A percentile compares a stretch with the other conserved stretches of the same genome.
phyloP scores from a whole-genome alignment of 257 asterid species.

The Solanum sejunctum region DNA sequence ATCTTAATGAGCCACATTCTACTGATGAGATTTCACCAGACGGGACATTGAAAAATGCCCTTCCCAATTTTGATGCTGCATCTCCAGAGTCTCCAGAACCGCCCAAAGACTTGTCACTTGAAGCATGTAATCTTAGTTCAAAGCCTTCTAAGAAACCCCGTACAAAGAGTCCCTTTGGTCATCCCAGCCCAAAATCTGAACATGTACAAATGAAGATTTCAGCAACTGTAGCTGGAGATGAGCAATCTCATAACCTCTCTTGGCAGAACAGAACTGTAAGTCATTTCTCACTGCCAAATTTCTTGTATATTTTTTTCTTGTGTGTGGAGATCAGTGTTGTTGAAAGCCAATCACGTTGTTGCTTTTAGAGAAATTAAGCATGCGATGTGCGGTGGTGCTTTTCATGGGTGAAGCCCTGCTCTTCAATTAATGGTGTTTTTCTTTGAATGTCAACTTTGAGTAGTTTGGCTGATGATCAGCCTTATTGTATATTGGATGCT shows the following conservation, averaged over 20 bases:
- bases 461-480: neutral
- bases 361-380: neutral
- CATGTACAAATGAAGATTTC: conserved; percentile 5
- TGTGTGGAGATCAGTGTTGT: neutral
- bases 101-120: conserved; percentile 15
- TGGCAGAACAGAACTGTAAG: conserved; percentile 47
- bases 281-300: conserved; percentile 3
- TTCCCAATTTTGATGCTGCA: conserved; percentile 5
- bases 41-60: conserved; percentile 3
- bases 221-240: conserved; percentile 16
- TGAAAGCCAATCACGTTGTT: neutral
- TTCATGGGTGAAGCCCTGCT: neutral
- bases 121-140: conserved; percentile 2
- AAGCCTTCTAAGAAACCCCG: conserved; percentile 5
- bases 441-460: neutral
- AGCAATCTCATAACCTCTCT: conserved; percentile 16
- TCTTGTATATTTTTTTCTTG: neutral
- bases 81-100: conserved; percentile 17
- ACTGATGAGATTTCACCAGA: conserved; percentile 3
- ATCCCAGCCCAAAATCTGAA: conserved; percentile 22
- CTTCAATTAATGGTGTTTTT: neutral
- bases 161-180: conserved; percentile 3
- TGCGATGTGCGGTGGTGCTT: neutral
- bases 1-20: conserved; percentile 18
- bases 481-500: neutral